Percentiles rank a stretch among this genome's conserved stretches.
Conservation (phyloP, 305 asterid genomes). For the Fraxinus platypoda region DNA sequence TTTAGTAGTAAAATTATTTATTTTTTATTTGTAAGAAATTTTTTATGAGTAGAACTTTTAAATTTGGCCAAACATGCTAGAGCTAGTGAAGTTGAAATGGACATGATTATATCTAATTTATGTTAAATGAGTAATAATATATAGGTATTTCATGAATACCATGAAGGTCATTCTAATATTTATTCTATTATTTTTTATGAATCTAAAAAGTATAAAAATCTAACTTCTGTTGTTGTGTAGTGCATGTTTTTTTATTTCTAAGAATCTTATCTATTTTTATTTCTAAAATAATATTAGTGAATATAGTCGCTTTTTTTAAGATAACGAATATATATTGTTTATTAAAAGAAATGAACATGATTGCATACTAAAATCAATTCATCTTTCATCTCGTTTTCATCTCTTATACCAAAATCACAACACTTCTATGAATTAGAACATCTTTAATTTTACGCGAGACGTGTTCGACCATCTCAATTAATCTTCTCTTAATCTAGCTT, state of each 20-base stretch:
- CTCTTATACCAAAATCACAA: not conserved
- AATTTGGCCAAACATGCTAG: too few species aligned
- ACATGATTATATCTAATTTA: too few species aligned
- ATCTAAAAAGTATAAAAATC: not conserved
- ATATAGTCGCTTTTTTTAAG: too few species aligned
- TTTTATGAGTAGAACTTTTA: too few species aligned
- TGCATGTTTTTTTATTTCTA: not conserved
- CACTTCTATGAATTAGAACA: not conserved
- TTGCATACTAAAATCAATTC: not conserved
- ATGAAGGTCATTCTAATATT: not conserved
- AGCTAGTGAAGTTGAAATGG: too few species aligned
- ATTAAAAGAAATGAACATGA: too few species aligned
- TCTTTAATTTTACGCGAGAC: not conserved
- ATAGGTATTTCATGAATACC: too few species aligned
- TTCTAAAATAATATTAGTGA: too few species aligned
- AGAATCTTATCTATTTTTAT: too few species aligned
- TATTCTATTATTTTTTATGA: not conserved
- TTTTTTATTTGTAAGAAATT: too few species aligned
- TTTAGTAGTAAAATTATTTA: too few species aligned
- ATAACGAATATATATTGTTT: not conserved
- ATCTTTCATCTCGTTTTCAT: not conserved
- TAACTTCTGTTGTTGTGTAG: not conserved
- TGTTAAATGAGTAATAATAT: too few species aligned
- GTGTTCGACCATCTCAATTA: not conserved
- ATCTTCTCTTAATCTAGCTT: not conserved